phyloP scores from a whole-genome alignment of 139 green algal genomes.

The Pleodorina starrii region DNA sequence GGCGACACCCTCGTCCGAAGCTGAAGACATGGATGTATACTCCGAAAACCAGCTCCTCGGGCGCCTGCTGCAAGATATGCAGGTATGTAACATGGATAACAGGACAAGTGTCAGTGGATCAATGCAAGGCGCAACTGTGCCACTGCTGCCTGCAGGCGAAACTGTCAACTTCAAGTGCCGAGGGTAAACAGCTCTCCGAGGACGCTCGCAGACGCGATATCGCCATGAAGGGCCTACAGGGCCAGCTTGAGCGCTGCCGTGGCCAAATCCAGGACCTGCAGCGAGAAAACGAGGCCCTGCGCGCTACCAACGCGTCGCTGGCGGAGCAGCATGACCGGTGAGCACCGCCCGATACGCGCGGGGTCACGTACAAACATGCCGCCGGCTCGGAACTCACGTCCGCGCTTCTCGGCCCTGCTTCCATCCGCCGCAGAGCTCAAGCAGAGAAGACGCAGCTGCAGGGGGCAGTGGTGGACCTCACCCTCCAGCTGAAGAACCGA shows the following conservation, averaged over 20 bases:
- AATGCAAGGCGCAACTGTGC: too few species aligned
- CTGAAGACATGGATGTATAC: background rate
- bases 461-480: background rate
- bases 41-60: constrained; percentile 29
- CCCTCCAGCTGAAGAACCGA: background rate
- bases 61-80: constrained; percentile 12
- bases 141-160: background rate
- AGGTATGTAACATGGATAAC: background rate
- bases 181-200: background rate
- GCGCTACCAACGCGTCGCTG: background rate
- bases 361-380: too few species aligned
- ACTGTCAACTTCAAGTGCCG: background rate
- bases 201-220: background rate
- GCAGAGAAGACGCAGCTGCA: constrained; percentile 4
- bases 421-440: background rate
- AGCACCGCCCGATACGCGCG: too few species aligned
- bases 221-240: background rate
- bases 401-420: background rate
- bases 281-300: background rate
- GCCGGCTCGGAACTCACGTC: too few species aligned
- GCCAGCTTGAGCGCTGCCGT: background rate
- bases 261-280: background rate
- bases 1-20: too few species aligned
- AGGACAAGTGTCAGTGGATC: too few species aligned
- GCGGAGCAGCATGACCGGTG: background rate